Conservation (phyloP, 1,284 basidiomycete genomes). For the Volvariella surrecta region DNA sequence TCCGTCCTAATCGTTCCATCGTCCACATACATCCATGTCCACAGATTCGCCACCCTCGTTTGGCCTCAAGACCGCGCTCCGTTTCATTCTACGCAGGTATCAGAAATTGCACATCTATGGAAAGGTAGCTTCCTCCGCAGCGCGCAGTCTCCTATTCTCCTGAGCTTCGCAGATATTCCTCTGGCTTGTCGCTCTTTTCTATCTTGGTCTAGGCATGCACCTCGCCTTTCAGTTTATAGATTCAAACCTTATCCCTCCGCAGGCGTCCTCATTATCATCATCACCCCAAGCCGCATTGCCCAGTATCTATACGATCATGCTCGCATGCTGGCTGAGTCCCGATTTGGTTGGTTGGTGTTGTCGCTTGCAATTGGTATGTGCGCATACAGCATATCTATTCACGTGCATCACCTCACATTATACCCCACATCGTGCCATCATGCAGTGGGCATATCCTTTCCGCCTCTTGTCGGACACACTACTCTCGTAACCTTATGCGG, state of each 20-base stretch:
- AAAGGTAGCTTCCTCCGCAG: slow-evolving; percentile 29
- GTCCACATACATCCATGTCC: slow-evolving; percentile 16
- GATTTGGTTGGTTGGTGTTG: slow-evolving; percentile 57
- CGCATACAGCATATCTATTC: slow-evolving; percentile 5
- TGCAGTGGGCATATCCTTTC: slow-evolving; percentile 61
- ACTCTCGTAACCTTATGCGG: slow-evolving; percentile 61
- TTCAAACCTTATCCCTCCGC: slow-evolving; percentile 2
- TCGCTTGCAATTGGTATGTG: slow-evolving; percentile 41
- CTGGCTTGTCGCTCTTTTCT: slow-evolving; percentile 21
- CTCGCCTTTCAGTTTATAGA: background rate
- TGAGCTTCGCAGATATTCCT: slow-evolving; percentile 18
- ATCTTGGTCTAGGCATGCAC: slow-evolving; percentile 16
- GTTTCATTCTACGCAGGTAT: slow-evolving; percentile 29
- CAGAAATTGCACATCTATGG: slow-evolving; percentile 35
- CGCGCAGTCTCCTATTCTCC: background rate
- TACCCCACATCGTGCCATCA: slow-evolving; percentile 8
- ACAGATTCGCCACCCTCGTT: slow-evolving; percentile 9
- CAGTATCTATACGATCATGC: slow-evolving; percentile 67
- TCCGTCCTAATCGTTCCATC: too few relatives aligned
- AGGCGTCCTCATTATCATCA: slow-evolving; percentile 37
- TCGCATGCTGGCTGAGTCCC: slow-evolving; percentile 48
- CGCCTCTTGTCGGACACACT: slow-evolving; percentile 73
- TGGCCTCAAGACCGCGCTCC: slow-evolving; percentile 21
- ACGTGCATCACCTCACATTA: slow-evolving; percentile 1
- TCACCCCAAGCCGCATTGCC: slow-evolving; percentile 57